Conservation (phyloP, 2,329 filamentous ascomycete genomes). For the Pseudogymnoascus sp. region DNA sequence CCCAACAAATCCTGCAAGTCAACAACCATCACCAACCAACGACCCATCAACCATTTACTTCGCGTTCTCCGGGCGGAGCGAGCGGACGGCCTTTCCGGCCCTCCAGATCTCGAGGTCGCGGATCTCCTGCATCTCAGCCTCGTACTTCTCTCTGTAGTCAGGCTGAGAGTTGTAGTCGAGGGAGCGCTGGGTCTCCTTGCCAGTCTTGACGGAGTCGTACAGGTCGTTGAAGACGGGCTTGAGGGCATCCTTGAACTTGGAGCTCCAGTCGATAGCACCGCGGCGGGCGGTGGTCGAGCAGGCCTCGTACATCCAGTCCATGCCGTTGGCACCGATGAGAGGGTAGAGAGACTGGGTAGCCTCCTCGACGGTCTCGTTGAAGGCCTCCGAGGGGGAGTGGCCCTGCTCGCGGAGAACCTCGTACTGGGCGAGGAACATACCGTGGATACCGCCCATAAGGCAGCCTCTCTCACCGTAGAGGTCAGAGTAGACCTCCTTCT, state of each 20-base stretch:
- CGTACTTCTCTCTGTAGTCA: slow-evolving; percentile 95
- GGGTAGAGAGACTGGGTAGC: slow-evolving; percentile 97
- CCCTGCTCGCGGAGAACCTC: slow-evolving; percentile 98
- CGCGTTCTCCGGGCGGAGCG: slow-evolving; percentile 81
- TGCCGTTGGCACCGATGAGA: slow-evolving; percentile 91
- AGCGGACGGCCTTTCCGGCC: slow-evolving; percentile 92
- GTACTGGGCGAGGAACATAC: slow-evolving; percentile 99
- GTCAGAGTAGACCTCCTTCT: slow-evolving; percentile 99
- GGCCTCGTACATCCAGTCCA: slow-evolving; percentile 99
- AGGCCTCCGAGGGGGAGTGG: slow-evolving; percentile 95
- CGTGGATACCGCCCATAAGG: slow-evolving; percentile 99
- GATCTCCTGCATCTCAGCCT: slow-evolving; percentile 98
- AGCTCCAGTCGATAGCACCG: slow-evolving; percentile 98
- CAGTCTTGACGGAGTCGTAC: slow-evolving; percentile 86
- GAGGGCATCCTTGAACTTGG: slow-evolving; percentile 92
- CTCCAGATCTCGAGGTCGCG: slow-evolving; percentile 97
- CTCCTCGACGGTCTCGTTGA: slow-evolving; percentile 99
- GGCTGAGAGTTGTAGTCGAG: slow-evolving; percentile 94
- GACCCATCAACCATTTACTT: slow-evolving; percentile 40
- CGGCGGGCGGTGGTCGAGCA: slow-evolving; percentile 98
- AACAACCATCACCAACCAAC: slow-evolving; percentile 14
- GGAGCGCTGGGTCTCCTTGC: slow-evolving; percentile 90
- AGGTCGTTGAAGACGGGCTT: slow-evolving; percentile 98
- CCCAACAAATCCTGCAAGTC: slow-evolving; percentile 13
- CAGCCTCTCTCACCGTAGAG: slow-evolving; percentile 99